phyloP scores from a whole-genome alignment of 2,329 filamentous ascomycete genomes.

The Penicillium sp. region DNA sequence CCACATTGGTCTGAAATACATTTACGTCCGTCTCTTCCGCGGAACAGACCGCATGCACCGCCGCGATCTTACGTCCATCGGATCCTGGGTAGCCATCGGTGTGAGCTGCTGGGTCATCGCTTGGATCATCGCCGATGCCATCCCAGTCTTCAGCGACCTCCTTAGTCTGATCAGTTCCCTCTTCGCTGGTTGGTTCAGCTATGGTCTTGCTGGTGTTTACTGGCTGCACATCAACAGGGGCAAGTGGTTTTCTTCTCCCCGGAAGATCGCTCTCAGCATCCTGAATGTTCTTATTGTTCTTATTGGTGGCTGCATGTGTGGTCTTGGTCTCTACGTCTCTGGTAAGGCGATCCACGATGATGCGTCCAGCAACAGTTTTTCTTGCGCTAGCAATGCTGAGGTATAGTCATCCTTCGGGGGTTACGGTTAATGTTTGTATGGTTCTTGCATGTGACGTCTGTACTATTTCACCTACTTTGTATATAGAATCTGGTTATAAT shows the following conservation, averaged over 20 bases:
- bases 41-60: constrained; percentile 55
- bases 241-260: constrained; percentile 40
- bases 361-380: constrained; percentile 37
- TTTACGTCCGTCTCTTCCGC: constrained; percentile 63
- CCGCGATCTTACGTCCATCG: constrained; percentile 50
- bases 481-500: neutral
- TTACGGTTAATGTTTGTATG: neutral
- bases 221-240: constrained; percentile 52
- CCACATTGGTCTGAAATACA: constrained; percentile 64
- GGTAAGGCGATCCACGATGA: constrained; percentile 23
- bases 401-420: neutral
- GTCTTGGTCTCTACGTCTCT: constrained; percentile 30
- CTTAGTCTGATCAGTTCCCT: constrained; percentile 62
- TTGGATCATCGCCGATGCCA: constrained; percentile 67
- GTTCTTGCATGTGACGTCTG: neutral
- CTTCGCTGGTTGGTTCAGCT: constrained; percentile 66
- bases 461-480: constrained; percentile 3
- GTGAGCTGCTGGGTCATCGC: constrained; percentile 58
- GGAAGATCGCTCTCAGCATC: constrained; percentile 46
- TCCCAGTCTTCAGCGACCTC: constrained; percentile 67
- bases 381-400: constrained; percentile 37
- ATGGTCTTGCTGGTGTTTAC: constrained; percentile 46
- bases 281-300: constrained; percentile 47
- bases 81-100: constrained; percentile 61
- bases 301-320: constrained; percentile 31